phyloP scores from a whole-genome alignment of 192 early-diverging fungal genomes.

The Coemansia sp. region DNA sequence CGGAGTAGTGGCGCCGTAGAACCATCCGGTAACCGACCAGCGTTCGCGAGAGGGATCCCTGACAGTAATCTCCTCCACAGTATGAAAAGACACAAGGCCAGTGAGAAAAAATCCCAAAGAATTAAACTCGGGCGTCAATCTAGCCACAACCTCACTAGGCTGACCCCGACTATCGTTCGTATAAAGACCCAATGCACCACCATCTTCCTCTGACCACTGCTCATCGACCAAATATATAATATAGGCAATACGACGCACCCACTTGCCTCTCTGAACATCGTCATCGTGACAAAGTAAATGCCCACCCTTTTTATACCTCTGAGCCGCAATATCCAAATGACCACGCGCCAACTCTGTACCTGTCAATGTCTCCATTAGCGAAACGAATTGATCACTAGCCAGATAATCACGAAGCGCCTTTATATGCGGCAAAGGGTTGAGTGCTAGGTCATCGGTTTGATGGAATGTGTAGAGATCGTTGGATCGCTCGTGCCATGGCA shows the following conservation, averaged over 20 bases:
- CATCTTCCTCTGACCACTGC: slow-evolving; percentile 63
- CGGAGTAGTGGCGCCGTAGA: slow-evolving; percentile 55
- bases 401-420: slow-evolving; percentile 57
- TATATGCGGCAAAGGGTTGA: slow-evolving; percentile 41
- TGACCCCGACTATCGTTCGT: slow-evolving; percentile 50
- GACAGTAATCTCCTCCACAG: slow-evolving; percentile 60
- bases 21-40: slow-evolving; percentile 67
- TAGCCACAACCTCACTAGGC: slow-evolving; percentile 47
- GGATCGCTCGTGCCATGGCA: slow-evolving; percentile 51
- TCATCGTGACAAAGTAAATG: slow-evolving; percentile 75
- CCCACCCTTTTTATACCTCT: slow-evolving; percentile 61
- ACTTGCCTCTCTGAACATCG: slow-evolving; percentile 63
- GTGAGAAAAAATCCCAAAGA: slow-evolving; percentile 62
- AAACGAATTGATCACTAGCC: slow-evolving; percentile 61
- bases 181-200: slow-evolving; percentile 67
- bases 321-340: slow-evolving; percentile 65
- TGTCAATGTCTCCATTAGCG: slow-evolving; percentile 60
- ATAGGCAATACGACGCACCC: slow-evolving; percentile 64
- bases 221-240: slow-evolving; percentile 72
- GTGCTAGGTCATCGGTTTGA: slow-evolving; percentile 63
- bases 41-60: slow-evolving; percentile 39
- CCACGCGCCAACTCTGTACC: slow-evolving; percentile 61
- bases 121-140: slow-evolving; percentile 57
- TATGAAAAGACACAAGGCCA: slow-evolving; percentile 60
- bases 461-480: slow-evolving; percentile 74